Percentiles rank a stretch among this genome's conserved stretches.
Evolutionary conservation across 495 filamentous ascomycete species (phyloP).

Genomic region (Cenococcum geophilum): DNA sequence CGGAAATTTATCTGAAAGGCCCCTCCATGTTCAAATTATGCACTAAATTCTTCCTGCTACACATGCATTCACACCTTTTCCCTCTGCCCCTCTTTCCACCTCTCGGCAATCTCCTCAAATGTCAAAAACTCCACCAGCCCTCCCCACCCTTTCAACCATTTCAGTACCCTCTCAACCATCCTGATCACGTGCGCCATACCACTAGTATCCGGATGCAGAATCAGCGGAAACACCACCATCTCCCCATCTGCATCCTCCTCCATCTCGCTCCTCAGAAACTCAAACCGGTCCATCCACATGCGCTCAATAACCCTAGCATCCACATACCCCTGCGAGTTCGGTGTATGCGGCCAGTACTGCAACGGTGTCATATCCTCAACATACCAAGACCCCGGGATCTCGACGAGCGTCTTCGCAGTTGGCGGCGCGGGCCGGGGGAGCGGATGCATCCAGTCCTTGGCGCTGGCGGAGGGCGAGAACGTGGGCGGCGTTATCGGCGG

Average conservation of each 20-base stretch:
- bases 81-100: conserved; percentile 34
- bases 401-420: conserved; percentile 41
- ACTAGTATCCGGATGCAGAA: conserved; percentile 56
- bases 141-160: conserved; percentile 46
- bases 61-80: neutral
- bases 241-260: conserved; percentile 31
- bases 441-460: conserved; percentile 53
- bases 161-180: conserved; percentile 52
- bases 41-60: neutral
- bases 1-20: too few relatives aligned
- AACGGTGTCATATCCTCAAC: conserved; percentile 55
- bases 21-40: too few relatives aligned
- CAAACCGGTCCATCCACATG: conserved; percentile 51
- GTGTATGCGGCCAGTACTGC: conserved; percentile 46
- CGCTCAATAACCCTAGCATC: conserved; percentile 48
- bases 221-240: conserved; percentile 44
- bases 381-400: conserved; percentile 53
- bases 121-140: conserved; percentile 48
- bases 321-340: conserved; percentile 51
- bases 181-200: conserved; percentile 58
- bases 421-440: conserved; percentile 35
- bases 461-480: conserved; percentile 44
- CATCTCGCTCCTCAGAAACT: conserved; percentile 32
- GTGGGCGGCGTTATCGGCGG: conserved; percentile 48
- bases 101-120: conserved; percentile 41